A percentile compares a stretch with the other conserved stretches of the same genome.
phyloP scores from a whole-genome alignment of 768 basidiomycete species.

The Amylocystis lapponica region DNA sequence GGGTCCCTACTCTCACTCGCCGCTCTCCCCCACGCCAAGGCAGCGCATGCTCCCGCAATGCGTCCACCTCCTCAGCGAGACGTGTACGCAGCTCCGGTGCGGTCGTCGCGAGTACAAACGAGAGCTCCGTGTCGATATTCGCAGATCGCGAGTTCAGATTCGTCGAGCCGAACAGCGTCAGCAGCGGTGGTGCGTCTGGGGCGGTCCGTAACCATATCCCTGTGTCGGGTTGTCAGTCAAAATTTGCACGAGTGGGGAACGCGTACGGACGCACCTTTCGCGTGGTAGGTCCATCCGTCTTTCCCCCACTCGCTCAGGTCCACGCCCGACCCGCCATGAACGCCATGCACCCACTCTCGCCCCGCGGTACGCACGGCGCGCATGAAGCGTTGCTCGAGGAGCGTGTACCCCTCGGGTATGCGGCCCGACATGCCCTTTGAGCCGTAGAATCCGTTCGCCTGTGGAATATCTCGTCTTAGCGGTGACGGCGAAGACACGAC shows the following conservation, averaged over 20 bases:
- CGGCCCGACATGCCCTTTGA: constrained; percentile 86
- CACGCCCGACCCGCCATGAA: constrained; percentile 41
- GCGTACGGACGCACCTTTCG: constrained; percentile 67
- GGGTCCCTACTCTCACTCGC: constrained; percentile 39
- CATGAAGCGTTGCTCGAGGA: constrained; percentile 84
- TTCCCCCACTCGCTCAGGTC: constrained; percentile 84
- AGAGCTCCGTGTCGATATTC: constrained; percentile 87
- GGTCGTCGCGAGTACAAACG: constrained; percentile 75
- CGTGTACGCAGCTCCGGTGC: constrained; percentile 41
- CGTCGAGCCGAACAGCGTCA: constrained; percentile 91
- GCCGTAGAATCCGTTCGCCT: constrained; percentile 96
- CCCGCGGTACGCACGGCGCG: constrained; percentile 47
- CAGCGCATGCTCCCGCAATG: constrained; percentile 41
- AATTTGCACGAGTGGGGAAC: not conserved
- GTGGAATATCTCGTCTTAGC: constrained; percentile 1
- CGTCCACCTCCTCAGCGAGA: constrained; percentile 49
- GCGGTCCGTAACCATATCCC: constrained; percentile 82
- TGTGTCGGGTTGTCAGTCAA: constrained; percentile 22
- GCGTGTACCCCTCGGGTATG: constrained; percentile 93
- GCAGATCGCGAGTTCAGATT: constrained; percentile 91
- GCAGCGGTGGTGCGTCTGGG: constrained; percentile 42
- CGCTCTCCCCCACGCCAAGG: constrained; percentile 59
- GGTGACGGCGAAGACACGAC: constrained; percentile 1
- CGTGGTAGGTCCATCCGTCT: constrained; percentile 95
- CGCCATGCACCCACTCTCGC: constrained; percentile 21